A percentile compares a stretch with the other conserved stretches of the same genome.
phyloP scores from a whole-genome alignment of 805 yeast species.

The Zygoascus flipseniorum region DNA sequence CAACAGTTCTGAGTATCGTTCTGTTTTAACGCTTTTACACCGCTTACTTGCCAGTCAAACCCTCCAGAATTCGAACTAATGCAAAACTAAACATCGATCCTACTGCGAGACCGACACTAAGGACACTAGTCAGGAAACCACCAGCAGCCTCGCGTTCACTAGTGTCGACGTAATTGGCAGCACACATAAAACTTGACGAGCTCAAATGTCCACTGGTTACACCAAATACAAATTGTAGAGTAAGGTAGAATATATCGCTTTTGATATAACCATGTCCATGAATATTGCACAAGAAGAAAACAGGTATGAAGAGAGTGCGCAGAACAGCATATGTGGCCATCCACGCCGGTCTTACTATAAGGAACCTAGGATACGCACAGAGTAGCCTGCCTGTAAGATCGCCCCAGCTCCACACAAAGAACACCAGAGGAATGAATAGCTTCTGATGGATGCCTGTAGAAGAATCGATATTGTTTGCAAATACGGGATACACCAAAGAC shows the following conservation, averaged over 20 bases:
- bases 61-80: constrained; percentile 33
- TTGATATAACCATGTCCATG: constrained; percentile 33
- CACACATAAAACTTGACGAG: constrained; percentile 71
- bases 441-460: constrained; percentile 27
- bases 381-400: constrained; percentile 71
- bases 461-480: constrained; percentile 65
- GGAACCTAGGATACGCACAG: constrained; percentile 44
- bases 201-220: constrained; percentile 79
- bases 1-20: too few species aligned
- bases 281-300: constrained; percentile 62
- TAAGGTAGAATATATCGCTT: constrained; percentile 48
- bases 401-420: constrained; percentile 82
- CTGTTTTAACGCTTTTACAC: not conserved
- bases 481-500: constrained; percentile 80
- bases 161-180: constrained; percentile 51
- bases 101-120: constrained; percentile 66
- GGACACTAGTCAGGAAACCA: constrained; percentile 76
- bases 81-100: constrained; percentile 75
- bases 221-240: constrained; percentile 73
- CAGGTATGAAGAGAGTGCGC: constrained; percentile 54
- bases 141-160: constrained; percentile 87
- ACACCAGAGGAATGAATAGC: constrained; percentile 66
- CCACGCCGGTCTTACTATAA: constrained; percentile 35
- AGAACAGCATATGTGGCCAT: constrained; percentile 47
- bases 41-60: not conserved